Percentiles rank a stretch among this genome's conserved stretches.
These are phyloP conservation scores for Omphalotus olearius DNA, from an alignment of 1,284 basidiomycete genomes.

Conservation along the genomic window DNA sequence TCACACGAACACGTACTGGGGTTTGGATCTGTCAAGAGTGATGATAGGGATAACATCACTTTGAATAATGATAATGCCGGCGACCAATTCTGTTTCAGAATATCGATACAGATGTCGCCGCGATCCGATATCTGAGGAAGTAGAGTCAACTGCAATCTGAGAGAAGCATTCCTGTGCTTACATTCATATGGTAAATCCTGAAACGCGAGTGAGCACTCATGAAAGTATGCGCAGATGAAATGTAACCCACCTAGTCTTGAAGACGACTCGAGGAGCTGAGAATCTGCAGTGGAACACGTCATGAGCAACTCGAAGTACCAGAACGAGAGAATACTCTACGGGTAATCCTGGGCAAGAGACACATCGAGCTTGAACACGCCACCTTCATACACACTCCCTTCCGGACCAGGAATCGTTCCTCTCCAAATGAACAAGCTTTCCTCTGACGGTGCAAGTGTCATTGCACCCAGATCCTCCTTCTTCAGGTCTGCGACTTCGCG, in stretches of 20 bases:
- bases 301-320: not conserved
- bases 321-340: constrained; percentile 48
- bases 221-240: not conserved
- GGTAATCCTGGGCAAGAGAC: constrained; percentile 72
- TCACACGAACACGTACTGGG: constrained; percentile 53
- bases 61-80: constrained; percentile 89
- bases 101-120: constrained; percentile 74
- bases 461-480: constrained; percentile 79
- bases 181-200: constrained; percentile 92
- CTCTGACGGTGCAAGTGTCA: constrained; percentile 64
- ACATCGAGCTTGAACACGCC: constrained; percentile 81
- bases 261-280: constrained; percentile 76
- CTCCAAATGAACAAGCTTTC: constrained; percentile 63
- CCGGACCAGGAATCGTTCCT: constrained; percentile 75
- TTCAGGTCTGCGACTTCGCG: constrained; percentile 82
- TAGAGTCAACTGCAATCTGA: constrained; percentile 8
- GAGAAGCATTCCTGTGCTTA: constrained; percentile 16
- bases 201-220: not conserved
- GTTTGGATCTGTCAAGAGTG: constrained; percentile 86
- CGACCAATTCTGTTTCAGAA: constrained; percentile 88
- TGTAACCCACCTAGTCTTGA: constrained; percentile 62
- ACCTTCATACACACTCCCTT: constrained; percentile 85
- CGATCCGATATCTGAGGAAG: constrained; percentile 59
- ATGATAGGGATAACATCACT: constrained; percentile 84
- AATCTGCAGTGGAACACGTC: constrained; percentile 47